Conservation (phyloP, 1,284 basidiomycete species). For the Ustilago nuda region DNA sequence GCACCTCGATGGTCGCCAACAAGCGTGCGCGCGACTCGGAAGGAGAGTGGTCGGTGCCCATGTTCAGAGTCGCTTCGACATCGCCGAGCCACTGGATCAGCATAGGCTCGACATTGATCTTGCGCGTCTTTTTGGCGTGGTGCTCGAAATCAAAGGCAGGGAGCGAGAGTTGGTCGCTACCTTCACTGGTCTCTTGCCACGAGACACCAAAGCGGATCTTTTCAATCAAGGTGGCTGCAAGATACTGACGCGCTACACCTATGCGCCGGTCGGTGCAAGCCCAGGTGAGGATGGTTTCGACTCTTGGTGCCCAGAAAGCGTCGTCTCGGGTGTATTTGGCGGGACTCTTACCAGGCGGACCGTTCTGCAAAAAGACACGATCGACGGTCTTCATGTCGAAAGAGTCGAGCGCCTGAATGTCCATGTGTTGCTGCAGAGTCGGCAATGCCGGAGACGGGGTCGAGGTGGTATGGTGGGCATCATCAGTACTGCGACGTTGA, state of each 20-base stretch:
- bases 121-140: conserved; percentile 36
- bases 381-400: conserved; percentile 44
- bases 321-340: conserved; percentile 31
- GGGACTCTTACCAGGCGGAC: not conserved
- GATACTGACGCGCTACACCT: conserved; percentile 78
- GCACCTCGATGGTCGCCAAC: conserved; percentile 49
- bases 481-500: not conserved
- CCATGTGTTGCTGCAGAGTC: conserved; percentile 26
- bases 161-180: conserved; percentile 36
- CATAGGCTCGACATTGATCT: conserved; percentile 68
- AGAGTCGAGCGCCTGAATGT: conserved; percentile 44
- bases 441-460: not conserved
- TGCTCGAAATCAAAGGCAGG: conserved; percentile 40
- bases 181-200: conserved; percentile 43
- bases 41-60: not conserved
- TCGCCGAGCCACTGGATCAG: conserved; percentile 84
- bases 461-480: not conserved
- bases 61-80: conserved; percentile 45
- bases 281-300: conserved; percentile 84
- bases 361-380: conserved; percentile 29
- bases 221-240: conserved; percentile 80
- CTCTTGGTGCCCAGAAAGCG: conserved; percentile 26
- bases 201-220: conserved; percentile 73
- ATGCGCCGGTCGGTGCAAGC: conserved; percentile 80
- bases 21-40: not conserved